Evolutionary conservation across 129 eudicot species (phyloP), one percentile per base, ranked within the genome.

Genomic region (Chrysanthemum seticuspe): DNA sequence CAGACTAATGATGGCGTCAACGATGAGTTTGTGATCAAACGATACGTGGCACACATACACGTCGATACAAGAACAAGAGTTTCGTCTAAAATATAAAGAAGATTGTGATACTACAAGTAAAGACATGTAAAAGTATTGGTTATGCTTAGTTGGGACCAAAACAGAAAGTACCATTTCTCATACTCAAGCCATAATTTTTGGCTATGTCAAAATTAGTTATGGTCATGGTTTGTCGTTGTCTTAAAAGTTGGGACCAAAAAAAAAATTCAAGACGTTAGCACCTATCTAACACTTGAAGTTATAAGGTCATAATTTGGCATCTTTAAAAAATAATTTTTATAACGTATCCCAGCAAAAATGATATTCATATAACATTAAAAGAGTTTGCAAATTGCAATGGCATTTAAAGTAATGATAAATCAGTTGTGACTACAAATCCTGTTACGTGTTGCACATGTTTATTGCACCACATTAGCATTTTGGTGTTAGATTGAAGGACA

Each of bases 131-230:
- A 14, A 53, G 18, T 53, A 3, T 10, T 14, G 58, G 19, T 53
- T 53, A 53, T 14, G 58, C 58, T 15, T 14, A 53, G 58, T 53
- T 14, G 58, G 58, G 58, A 53, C 58, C 58, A 53, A 53, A 53
- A 14, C n/a, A 3, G 14, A 53, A 53, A 53, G 58, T 14, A 53
- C 18, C 19, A 53, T 53, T 53, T 53, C 8, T 14, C 58, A 53
- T 53, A 53, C 58, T 53, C 18, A 11, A 11, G 19, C 18, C 18
- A 13, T 53, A 15, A 7, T 15, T 53, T 13, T 53, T 13, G 58
- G n/a, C 19, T 53, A 53, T 53, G 58, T 0, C n/a, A 53, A 53
- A 53, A 53, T 4, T 2, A 12, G 58, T 14, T 6, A 53, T 2
- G 5, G 47, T 40, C 58, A 12, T 1, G 19, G 18, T 53, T 53